A percentile compares a stretch with the other conserved stretches of the same genome.
These are phyloP conservation scores for Jamesozyma piceae DNA, from an alignment of 805 yeast genomes.

Conservation along the genomic window DNA sequence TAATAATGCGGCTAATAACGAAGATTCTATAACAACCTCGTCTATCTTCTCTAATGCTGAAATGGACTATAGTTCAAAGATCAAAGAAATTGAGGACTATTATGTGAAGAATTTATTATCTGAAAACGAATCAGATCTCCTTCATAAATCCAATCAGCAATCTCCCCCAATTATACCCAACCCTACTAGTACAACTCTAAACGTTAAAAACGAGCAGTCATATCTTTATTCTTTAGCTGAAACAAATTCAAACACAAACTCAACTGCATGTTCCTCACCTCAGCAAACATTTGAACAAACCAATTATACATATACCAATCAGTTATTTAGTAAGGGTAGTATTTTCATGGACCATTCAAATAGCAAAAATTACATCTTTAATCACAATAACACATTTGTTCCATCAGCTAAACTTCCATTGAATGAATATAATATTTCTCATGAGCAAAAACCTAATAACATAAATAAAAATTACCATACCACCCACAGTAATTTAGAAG, in stretches of 20 bases:
- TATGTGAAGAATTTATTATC: constrained; percentile 24
- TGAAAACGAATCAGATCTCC: constrained; percentile 9
- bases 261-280: constrained; percentile 1
- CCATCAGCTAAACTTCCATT: neutral
- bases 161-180: neutral
- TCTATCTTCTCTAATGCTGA: constrained; percentile 24
- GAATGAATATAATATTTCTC: neutral
- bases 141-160: neutral
- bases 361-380: neutral
- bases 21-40: constrained; percentile 1
- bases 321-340: neutral
- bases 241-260: neutral
- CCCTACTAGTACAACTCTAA: neutral
- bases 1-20: neutral
- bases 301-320: neutral
- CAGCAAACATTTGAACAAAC: neutral
- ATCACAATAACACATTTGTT: neutral
- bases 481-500: constrained; percentile 14
- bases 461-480: neutral
- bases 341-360: neutral
- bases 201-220: neutral
- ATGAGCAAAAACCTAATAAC: neutral
- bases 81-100: constrained; percentile 29
- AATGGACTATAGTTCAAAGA: constrained; percentile 15
- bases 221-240: neutral